Base-by-base conservation (phyloP, 306 rosid genomes). In the Quercus ilex region DNA sequence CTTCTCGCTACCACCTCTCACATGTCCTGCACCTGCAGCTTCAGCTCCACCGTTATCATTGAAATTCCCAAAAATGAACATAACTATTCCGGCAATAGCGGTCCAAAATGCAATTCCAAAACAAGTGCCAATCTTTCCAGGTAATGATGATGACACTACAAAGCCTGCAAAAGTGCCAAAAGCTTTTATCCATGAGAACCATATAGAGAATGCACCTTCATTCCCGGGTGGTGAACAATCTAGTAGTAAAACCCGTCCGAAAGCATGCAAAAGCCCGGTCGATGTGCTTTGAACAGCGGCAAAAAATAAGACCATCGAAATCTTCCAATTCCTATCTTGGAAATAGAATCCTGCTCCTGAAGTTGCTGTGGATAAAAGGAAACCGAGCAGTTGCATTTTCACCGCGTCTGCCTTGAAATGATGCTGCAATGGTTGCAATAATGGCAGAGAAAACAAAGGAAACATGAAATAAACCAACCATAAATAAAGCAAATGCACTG, bases 21-120 rank as follows among this genome's bases (percentile, higher is more conserved):
- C 93, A n/a, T 89, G 86, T 46, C 95, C 92, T 2, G 97, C 98
- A 20, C 93, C 92, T 2, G 97, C 97, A 20, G 87, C 89, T 57
- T 78, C 84, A 25, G 93, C 97, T 30, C 94, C 98, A 8, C 86
- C 97, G 20, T 75, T 69, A 38, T 94, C 92, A 26, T 91, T 94
- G 58, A 90, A 79, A 13, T 92, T 94, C 17, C 93, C 89, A 1
- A 89, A 91, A 0, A 92, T 85, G 85, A 94, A 75, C 70, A 85
- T 76, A 53, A 85, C 70, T 13, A 84, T 82, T 2, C 94, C 97
- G 4, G 30, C 69, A 6, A 91, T 69, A 1, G 93, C 90, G 15
- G 88, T 62, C 19, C 87, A 85, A 43, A 94, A 94, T 4, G 94
- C 86, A 4, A 82, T 78, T 26, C 93, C 97, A 3, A 90, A 88